Percentiles rank a stretch among this genome's conserved stretches.
These are phyloP conservation scores for Linum usitatissimum DNA, from an alignment of 345 rosid genomes.

Conservation along the genomic window DNA sequence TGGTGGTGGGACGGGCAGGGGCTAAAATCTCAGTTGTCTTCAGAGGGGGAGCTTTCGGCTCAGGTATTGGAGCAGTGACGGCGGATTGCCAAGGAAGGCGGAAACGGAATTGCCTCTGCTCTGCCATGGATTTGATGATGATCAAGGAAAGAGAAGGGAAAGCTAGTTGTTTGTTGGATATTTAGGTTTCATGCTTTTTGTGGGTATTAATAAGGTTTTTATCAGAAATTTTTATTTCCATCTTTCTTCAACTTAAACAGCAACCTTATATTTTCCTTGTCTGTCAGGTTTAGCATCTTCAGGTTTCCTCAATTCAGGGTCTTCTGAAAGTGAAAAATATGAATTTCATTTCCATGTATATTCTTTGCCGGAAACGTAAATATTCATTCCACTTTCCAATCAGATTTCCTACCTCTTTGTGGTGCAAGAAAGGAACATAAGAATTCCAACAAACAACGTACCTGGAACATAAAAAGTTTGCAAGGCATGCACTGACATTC, in stretches of 20 bases:
- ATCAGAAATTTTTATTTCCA: constrained; percentile 8
- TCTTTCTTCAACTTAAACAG: constrained; percentile 15
- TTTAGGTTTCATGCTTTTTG: background rate
- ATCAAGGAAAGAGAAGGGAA: too few relatives aligned
- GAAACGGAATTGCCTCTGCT: constrained; percentile 39
- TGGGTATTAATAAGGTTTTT: constrained; percentile 16
- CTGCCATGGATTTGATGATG: constrained; percentile 40
- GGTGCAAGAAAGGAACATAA: constrained; percentile 32
- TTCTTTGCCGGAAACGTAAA: constrained; percentile 7
- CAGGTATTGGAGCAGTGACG: constrained; percentile 2
- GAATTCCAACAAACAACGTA: too few relatives aligned
- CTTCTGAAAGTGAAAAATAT: background rate
- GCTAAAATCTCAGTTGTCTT: constrained; percentile 15
- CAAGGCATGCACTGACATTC: constrained; percentile 17
- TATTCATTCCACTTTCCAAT: background rate
- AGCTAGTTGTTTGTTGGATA: background rate
- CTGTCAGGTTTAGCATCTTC: constrained; percentile 31
- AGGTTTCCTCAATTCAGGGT: too few relatives aligned
- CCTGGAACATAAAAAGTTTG: constrained; percentile 10
- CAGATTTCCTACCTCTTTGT: constrained; percentile 5
- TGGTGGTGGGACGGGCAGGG: constrained; percentile 23
- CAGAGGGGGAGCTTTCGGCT: constrained; percentile 18
- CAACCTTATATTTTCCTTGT: constrained; percentile 20
- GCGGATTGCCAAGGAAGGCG: constrained; percentile 51
- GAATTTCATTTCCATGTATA: constrained; percentile 11